These are phyloP conservation scores for Nepenthes mirabilis DNA, from an alignment of 148 eudicot species.

Conservation along the genomic window DNA sequence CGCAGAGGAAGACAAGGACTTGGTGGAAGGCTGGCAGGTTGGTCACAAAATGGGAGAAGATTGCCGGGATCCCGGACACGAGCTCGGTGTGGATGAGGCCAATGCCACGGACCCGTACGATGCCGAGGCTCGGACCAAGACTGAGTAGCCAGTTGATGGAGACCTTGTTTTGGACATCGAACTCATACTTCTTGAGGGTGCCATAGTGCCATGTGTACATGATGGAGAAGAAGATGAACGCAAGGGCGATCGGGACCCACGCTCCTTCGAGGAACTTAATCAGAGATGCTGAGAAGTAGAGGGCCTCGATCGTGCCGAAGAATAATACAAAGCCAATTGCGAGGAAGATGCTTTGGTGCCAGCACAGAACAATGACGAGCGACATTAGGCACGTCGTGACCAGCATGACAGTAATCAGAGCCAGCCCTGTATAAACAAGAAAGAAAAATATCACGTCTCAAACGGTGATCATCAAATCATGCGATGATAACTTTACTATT, in stretches of 20 bases:
- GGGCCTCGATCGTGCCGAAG: constrained; percentile 83
- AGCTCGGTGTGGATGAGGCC: constrained; percentile 92
- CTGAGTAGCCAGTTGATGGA: constrained; percentile 87
- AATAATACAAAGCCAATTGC: constrained; percentile 61
- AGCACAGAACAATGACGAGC: constrained; percentile 79
- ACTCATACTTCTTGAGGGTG: constrained; percentile 70
- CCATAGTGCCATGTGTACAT: constrained; percentile 96
- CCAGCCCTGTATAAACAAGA: constrained; percentile 47
- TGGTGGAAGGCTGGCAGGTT: constrained; percentile 96
- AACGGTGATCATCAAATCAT: too few species aligned
- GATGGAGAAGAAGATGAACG: constrained; percentile 53
- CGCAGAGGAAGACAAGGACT: constrained; percentile 69
- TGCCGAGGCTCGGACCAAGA: constrained; percentile 73
- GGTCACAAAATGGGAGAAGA: constrained; percentile 92
- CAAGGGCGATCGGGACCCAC: constrained; percentile 84
- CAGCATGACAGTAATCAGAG: constrained; percentile 92
- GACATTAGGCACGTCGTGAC: constrained; percentile 98
- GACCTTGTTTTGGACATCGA: constrained; percentile 87
- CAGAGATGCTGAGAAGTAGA: constrained; percentile 92
- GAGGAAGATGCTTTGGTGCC: constrained; percentile 52
- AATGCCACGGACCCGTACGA: constrained; percentile 77
- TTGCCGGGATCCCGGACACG: constrained; percentile 89
- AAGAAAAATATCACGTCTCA: background rate
- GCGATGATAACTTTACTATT: too few species aligned
- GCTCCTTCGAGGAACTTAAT: constrained; percentile 91